phyloP scores from a whole-genome alignment of 2,329 filamentous ascomycete genomes.

The Aspergillus glaucus region DNA sequence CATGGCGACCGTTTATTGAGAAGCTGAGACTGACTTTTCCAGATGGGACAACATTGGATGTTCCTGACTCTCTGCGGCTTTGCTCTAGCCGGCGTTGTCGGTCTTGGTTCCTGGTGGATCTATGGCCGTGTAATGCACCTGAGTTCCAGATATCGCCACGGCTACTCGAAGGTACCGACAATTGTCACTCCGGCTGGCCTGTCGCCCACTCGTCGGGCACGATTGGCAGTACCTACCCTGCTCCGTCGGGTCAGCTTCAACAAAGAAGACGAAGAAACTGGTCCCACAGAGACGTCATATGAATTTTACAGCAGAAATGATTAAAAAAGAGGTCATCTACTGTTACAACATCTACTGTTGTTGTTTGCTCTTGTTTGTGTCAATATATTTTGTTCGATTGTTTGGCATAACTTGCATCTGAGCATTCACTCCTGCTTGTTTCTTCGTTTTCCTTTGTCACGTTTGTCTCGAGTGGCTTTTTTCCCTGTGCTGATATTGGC shows the following conservation, averaged over 20 bases:
- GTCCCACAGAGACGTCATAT: slow-evolving; percentile 31
- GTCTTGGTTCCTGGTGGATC: slow-evolving; percentile 45
- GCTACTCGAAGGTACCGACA: slow-evolving; percentile 28
- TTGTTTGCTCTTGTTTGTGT: slow-evolving; percentile 11
- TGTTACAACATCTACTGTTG: slow-evolving; percentile 5
- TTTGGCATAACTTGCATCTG: slow-evolving; percentile 1
- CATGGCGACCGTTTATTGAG: background rate
- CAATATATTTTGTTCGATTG: slow-evolving; percentile 7
- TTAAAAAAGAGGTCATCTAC: slow-evolving; percentile 13
- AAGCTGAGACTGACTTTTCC: slow-evolving; percentile 1
- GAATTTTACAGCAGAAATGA: slow-evolving; percentile 31
- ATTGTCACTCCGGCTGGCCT: slow-evolving; percentile 21
- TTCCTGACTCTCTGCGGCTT: slow-evolving; percentile 50
- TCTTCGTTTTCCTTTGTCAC: slow-evolving; percentile 2
- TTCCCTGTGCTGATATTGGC: slow-evolving; percentile 4
- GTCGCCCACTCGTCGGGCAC: slow-evolving; percentile 29
- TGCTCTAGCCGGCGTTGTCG: slow-evolving; percentile 41
- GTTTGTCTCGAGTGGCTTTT: background rate
- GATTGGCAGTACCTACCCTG: slow-evolving; percentile 28
- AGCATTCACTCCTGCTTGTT: background rate
- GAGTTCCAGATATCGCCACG: slow-evolving; percentile 35
- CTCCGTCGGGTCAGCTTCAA: slow-evolving; percentile 35
- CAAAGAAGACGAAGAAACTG: slow-evolving; percentile 33
- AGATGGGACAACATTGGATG: slow-evolving; percentile 53
- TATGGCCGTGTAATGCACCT: slow-evolving; percentile 44